These are phyloP conservation scores for Chaetomiaceae sp. DNA, from an alignment of 2,329 filamentous ascomycete genomes.

Conservation along the genomic window DNA sequence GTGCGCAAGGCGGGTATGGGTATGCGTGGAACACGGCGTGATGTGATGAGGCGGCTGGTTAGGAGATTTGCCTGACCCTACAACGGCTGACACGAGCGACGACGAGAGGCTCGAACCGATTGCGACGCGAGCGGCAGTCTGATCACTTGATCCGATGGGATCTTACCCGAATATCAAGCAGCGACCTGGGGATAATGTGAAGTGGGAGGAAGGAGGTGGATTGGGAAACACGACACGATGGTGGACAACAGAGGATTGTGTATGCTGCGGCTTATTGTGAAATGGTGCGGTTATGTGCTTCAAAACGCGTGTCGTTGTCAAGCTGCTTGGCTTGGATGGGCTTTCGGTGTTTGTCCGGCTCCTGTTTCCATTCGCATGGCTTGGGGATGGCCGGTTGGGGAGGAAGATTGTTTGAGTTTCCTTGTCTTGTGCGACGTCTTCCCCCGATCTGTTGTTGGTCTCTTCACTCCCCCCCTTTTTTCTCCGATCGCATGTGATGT, in stretches of 20 bases:
- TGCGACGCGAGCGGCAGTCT: too few relatives aligned
- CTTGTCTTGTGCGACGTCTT: neutral
- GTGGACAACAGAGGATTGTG: neutral
- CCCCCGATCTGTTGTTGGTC: neutral
- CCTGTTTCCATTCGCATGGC: slow-evolving; percentile 8
- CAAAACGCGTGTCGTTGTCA: neutral
- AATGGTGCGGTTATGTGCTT: too few relatives aligned
- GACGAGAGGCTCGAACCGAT: too few relatives aligned
- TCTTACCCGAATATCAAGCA: too few relatives aligned
- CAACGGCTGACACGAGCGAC: too few relatives aligned
- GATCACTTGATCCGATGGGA: too few relatives aligned
- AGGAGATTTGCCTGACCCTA: too few relatives aligned
- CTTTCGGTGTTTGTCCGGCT: too few relatives aligned
- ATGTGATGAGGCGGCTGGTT: neutral
- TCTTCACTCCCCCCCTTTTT: neutral
- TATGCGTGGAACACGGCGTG: slow-evolving; percentile 53
- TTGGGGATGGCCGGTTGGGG: neutral
- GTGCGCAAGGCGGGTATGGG: slow-evolving; percentile 30
- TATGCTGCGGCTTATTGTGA: neutral
- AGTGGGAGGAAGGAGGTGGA: neutral
- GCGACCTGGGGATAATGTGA: neutral
- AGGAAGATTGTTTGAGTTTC: neutral
- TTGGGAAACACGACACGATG: neutral
- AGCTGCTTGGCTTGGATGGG: slow-evolving; percentile 2
- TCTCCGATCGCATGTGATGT: neutral